phyloP scores from a whole-genome alignment of 805 yeast genomes.

The Saccharomycopsis sp. region DNA sequence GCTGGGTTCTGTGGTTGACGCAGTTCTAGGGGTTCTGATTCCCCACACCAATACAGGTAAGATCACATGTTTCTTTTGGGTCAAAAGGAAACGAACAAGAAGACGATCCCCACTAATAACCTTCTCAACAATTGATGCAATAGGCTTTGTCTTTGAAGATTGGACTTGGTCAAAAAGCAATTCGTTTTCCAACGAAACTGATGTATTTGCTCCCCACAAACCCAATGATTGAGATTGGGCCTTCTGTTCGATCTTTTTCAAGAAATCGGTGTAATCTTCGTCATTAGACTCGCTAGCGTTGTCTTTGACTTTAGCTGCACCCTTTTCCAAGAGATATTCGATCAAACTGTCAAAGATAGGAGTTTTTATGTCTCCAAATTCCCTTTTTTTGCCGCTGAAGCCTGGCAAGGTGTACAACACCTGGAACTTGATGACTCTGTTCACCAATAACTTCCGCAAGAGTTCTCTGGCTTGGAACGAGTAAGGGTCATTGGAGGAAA shows the following conservation, averaged over 20 bases:
- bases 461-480: conserved; percentile 57
- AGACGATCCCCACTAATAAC: conserved; percentile 76
- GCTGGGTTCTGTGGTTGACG: conserved; percentile 29
- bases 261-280: conserved; percentile 34
- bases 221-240: conserved; percentile 52
- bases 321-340: conserved; percentile 49
- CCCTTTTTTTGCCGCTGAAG: conserved; percentile 39
- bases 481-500: conserved; percentile 37
- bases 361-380: conserved; percentile 64
- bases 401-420: conserved; percentile 47
- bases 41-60: conserved; percentile 69
- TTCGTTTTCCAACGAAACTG: conserved; percentile 13
- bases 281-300: conserved; percentile 39
- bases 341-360: conserved; percentile 57
- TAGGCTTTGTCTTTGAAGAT: conserved; percentile 16
- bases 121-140: conserved; percentile 58
- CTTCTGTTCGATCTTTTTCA: conserved; percentile 37
- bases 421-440: conserved; percentile 54
- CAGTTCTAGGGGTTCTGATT: conserved; percentile 62
- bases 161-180: conserved; percentile 15
- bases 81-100: conserved; percentile 48
- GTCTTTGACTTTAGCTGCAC: conserved; percentile 57
- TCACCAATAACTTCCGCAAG: conserved; percentile 55
- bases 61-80: conserved; percentile 45
- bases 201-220: conserved; percentile 38